Evolutionary conservation across 441 rosid species (phyloP), one percentile per base, ranked within the genome.

Genomic region (Raphanus hybrid): DNA sequence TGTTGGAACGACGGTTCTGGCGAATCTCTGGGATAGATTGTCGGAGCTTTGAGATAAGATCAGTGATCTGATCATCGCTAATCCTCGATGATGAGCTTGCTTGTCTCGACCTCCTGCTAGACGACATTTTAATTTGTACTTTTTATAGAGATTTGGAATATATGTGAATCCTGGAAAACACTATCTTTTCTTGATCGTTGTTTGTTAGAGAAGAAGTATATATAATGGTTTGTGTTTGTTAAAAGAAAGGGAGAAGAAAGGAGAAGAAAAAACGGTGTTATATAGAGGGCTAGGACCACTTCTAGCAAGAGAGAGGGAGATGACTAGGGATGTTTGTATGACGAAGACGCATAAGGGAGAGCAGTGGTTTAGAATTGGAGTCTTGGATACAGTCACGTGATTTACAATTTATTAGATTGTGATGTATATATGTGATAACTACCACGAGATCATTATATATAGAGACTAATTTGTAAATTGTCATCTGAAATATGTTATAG

Each of bases 21-120:
- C 90, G 90, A 82, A 95, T 88, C 87, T 95, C 99, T 0, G 99
- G 99, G 55, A 95, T 92, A 76, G 91, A 89, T 54, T 90, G 93
- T 16, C 91, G 86, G 74, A 95, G 84, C 80, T 87, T 95, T 71
- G 95, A 82, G 82, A 95, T 84, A 16, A 95, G 97, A 23, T 91
- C 88, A 60, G 88, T 86, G 85, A 95, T 95, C 82, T 95, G 99
- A 67, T 89, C 97, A 78, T 95, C 97, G 12, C 81, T 89, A 82
- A 95, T 95, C 79, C 97, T 86, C 5, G 97, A 89, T 76, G 59
- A 74, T 71, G 57, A 74, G 32, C 85, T 76, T n/a, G 84, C 43
- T 72, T 87, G 92, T 81, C 91, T 86, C 4, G 98, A 87, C 80
- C 98, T 88, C 83, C 95, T 84, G 85, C 85, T 80, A 63, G 99